Evolutionary conservation across 805 yeast species (phyloP).

Genomic region (Teunomyces funiuensis): DNA sequence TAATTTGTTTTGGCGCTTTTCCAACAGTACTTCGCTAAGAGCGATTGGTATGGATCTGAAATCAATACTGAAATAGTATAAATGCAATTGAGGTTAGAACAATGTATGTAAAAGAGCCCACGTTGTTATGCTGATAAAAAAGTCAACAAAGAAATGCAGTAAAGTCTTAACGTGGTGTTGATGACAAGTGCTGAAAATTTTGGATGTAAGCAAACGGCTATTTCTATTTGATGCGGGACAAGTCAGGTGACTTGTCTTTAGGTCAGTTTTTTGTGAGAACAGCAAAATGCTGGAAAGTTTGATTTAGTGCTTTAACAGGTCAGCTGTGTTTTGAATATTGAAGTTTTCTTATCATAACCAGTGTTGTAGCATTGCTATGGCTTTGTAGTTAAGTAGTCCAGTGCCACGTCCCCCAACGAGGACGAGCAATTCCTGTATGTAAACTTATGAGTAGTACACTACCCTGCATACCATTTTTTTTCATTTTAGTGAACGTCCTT

Average conservation of each 20-base stretch:
- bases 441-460: background rate
- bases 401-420: no score
- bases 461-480: slow-evolving; percentile 1
- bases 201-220: slow-evolving; percentile 5
- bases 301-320: no score
- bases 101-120: background rate
- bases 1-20: no score
- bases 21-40: background rate
- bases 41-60: background rate
- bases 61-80: background rate
- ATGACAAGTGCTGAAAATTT: slow-evolving; percentile 1
- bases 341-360: no score
- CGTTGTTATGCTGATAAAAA: background rate
- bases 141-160: no score
- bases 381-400: no score
- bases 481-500: slow-evolving; percentile 5
- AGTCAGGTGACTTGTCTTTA: slow-evolving; percentile 1
- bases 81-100: background rate
- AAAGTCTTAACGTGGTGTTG: background rate
- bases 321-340: no score
- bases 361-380: no score
- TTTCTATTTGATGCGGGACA: slow-evolving; percentile 2
- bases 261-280: background rate
- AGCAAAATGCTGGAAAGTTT: no score
- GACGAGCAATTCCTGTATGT: slow-evolving; percentile 2